phyloP scores from a whole-genome alignment of 2,329 filamentous ascomycete genomes.

The Calonectria henricotiae region DNA sequence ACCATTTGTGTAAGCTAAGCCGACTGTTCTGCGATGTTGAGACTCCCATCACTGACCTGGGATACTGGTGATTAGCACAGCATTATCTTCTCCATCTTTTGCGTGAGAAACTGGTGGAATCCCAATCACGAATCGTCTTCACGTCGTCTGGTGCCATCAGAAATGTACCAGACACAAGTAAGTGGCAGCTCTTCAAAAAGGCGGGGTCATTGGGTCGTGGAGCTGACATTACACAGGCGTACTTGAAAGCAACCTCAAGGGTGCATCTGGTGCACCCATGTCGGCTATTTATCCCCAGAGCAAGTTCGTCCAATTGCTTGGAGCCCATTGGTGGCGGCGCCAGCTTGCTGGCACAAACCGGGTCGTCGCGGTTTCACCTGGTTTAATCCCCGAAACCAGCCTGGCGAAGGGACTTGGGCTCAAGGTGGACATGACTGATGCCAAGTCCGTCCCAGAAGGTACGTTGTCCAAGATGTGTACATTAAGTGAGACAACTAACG shows the following conservation, averaged over 20 bases:
- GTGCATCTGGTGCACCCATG: conserved; percentile 56
- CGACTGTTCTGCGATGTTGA: too few species aligned
- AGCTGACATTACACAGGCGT: conserved; percentile 49
- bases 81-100: conserved; percentile 70
- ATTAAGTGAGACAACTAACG: background rate
- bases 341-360: conserved; percentile 63
- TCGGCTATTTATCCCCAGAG: conserved; percentile 60
- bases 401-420: conserved; percentile 57
- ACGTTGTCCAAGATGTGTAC: conserved; percentile 23
- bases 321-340: conserved; percentile 72
- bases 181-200: conserved; percentile 13
- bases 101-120: conserved; percentile 65
- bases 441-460: conserved; percentile 67
- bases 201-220: background rate
- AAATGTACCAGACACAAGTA: conserved; percentile 59
- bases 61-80: conserved; percentile 60
- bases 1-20: conserved; percentile 65
- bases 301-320: conserved; percentile 69
- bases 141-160: conserved; percentile 69
- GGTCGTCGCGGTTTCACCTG: conserved; percentile 70
- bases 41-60: conserved; percentile 31
- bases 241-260: conserved; percentile 61
- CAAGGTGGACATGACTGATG: conserved; percentile 62
- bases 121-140: conserved; percentile 65
- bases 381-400: conserved; percentile 67